Evolutionary conservation across 176 grass and related monocot species (phyloP).

Genomic region (Rhynchospora breviuscula): DNA sequence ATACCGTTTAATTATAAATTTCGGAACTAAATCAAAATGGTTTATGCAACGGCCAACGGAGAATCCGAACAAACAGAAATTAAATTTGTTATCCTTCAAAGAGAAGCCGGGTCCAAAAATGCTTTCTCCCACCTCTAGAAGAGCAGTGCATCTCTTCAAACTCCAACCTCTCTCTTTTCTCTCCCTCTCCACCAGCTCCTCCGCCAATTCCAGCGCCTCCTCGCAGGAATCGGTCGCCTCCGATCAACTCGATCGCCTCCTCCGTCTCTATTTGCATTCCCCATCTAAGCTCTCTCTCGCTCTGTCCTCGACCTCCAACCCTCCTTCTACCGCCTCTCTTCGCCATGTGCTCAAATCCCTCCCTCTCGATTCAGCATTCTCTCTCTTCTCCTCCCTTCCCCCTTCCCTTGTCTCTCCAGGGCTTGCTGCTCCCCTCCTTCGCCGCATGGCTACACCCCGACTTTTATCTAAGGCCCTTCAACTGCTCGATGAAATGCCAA

Average conservation of each 20-base stretch:
- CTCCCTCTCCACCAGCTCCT: slow-evolving; percentile 30
- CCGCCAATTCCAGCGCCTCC: slow-evolving; percentile 23
- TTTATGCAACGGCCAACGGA: too few species aligned
- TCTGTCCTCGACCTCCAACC: slow-evolving; percentile 42
- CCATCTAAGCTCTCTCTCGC: slow-evolving; percentile 61
- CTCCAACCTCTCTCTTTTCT: background rate
- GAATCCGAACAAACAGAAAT: too few species aligned
- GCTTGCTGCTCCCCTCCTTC: slow-evolving; percentile 20
- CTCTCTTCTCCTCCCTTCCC: slow-evolving; percentile 41
- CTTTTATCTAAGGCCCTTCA: slow-evolving; percentile 47
- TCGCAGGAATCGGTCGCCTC: slow-evolving; percentile 56
- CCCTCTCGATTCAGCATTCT: slow-evolving; percentile 42
- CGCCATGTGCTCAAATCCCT: slow-evolving; percentile 43
- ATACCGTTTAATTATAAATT: too few species aligned
- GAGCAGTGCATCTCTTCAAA: background rate
- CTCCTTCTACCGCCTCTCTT: slow-evolving; percentile 48
- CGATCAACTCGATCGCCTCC: slow-evolving; percentile 51
- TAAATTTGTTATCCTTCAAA: too few species aligned
- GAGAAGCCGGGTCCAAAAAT: background rate
- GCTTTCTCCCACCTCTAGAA: background rate
- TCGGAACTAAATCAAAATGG: too few species aligned
- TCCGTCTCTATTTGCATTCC: slow-evolving; percentile 56
- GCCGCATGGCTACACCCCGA: slow-evolving; percentile 37
- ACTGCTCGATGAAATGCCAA: slow-evolving; percentile 48
- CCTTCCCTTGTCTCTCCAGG: slow-evolving; percentile 41